Evolutionary conservation across 805 yeast genomes (phyloP).

Genomic region (Saturnispora diversa): DNA sequence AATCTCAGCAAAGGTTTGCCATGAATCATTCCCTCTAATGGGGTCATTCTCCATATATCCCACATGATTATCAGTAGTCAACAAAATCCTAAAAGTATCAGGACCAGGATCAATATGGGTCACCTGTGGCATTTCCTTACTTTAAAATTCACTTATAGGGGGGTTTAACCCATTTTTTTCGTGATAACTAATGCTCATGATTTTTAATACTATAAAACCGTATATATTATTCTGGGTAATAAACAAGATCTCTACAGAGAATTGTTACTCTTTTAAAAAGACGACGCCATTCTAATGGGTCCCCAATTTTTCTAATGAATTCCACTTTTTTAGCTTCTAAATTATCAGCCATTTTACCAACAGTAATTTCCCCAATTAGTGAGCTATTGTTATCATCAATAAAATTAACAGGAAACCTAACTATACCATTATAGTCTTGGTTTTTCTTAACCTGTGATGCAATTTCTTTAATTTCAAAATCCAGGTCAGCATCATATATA

Average conservation of each 20-base stretch:
- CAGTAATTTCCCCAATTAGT: slow-evolving; percentile 40
- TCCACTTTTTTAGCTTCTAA: slow-evolving; percentile 40
- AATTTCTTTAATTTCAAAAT: slow-evolving; percentile 17
- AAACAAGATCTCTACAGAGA: slow-evolving; percentile 50
- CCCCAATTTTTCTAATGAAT: slow-evolving; percentile 51
- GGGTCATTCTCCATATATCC: slow-evolving; percentile 90
- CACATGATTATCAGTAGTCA: slow-evolving; percentile 95
- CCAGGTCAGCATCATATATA: slow-evolving; percentile 22
- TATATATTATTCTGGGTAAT: slow-evolving; percentile 15
- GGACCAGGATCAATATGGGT: slow-evolving; percentile 40
- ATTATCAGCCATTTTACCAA: slow-evolving; percentile 33
- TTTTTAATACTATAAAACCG: neutral
- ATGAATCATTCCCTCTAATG: slow-evolving; percentile 81
- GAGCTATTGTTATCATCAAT: slow-evolving; percentile 39
- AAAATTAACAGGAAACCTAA: slow-evolving; percentile 34
- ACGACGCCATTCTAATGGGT: slow-evolving; percentile 68
- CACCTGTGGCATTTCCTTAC: slow-evolving; percentile 32
- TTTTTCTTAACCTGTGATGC: slow-evolving; percentile 23
- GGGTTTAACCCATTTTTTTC: no score
- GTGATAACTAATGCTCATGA: neutral
- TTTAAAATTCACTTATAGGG: neutral
- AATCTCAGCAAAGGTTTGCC: slow-evolving; percentile 81
- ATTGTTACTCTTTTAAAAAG: slow-evolving; percentile 51
- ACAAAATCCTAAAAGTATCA: slow-evolving; percentile 65
- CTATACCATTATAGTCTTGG: slow-evolving; percentile 25